Evolutionary conservation across 2,329 filamentous ascomycete species (phyloP).

Genomic region (Lomentospora prolificans): DNA sequence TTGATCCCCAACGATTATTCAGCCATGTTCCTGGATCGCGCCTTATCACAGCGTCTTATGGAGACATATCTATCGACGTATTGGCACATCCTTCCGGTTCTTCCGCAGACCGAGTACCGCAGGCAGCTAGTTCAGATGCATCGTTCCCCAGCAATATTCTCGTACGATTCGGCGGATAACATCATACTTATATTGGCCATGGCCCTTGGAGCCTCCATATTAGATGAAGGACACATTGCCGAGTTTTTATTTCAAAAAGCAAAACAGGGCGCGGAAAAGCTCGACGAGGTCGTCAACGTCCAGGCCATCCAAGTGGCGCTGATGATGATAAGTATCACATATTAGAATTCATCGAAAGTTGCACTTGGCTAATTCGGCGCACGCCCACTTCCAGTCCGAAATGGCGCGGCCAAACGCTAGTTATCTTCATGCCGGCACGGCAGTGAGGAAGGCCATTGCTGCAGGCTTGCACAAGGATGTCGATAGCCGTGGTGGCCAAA

Average conservation of each 20-base stretch:
- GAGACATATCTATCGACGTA: conserved; percentile 29
- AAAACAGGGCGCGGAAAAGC: conserved; percentile 23
- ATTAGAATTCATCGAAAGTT: neutral
- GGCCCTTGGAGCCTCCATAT: conserved; percentile 26
- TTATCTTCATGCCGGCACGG: conserved; percentile 29
- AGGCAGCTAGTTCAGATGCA: conserved; percentile 25
- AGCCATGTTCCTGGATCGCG: conserved; percentile 27
- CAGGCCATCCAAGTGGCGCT: conserved; percentile 31
- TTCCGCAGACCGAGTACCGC: conserved; percentile 23
- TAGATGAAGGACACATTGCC: conserved; percentile 27
- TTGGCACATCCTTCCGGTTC: conserved; percentile 27
- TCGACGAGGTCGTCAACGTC: conserved; percentile 34
- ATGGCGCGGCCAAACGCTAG: conserved; percentile 31
- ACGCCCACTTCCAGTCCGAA: conserved; percentile 34
- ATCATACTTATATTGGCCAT: conserved; percentile 28
- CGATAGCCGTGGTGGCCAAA: conserved; percentile 19
- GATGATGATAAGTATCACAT: conserved; percentile 29
- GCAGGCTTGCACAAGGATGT: conserved; percentile 33
- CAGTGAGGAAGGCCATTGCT: conserved; percentile 30
- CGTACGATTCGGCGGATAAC: conserved; percentile 23
- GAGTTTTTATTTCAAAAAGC: conserved; percentile 32
- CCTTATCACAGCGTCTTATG: conserved; percentile 25
- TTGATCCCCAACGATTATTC: conserved; percentile 16
- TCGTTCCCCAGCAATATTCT: conserved; percentile 17
- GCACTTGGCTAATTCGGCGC: neutral